Percentiles rank a stretch among this genome's conserved stretches.
Evolutionary conservation across 2,329 filamentous ascomycete genomes (phyloP).

Genomic region (Arthrinium phaeospermum): DNA sequence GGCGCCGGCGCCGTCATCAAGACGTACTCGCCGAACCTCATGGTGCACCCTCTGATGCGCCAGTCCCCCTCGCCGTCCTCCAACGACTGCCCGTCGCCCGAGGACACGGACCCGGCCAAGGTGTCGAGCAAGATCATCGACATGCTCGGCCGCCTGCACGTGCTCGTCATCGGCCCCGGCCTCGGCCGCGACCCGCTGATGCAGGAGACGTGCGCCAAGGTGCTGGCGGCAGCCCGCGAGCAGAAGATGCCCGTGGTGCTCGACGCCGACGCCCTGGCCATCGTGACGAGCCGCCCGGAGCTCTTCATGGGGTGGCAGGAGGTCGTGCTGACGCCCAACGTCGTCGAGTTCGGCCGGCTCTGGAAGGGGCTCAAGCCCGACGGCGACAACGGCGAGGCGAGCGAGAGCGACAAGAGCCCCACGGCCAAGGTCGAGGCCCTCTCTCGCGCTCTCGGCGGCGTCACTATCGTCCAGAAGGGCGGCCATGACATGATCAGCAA

Average conservation of each 20-base stretch:
- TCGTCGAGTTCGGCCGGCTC: conserved; percentile 87
- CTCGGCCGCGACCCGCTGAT: conserved; percentile 89
- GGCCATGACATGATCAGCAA: conserved; percentile 82
- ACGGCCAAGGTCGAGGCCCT: conserved; percentile 65
- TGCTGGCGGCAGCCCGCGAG: conserved; percentile 79
- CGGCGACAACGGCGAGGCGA: conserved; percentile 40
- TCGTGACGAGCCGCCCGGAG: conserved; percentile 77
- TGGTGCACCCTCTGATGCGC: conserved; percentile 97
- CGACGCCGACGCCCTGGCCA: conserved; percentile 85
- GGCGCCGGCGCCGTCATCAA: conserved; percentile 90
- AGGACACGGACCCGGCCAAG: conserved; percentile 61
- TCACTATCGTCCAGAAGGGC: conserved; percentile 93
- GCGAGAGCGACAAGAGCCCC: conserved; percentile 44
- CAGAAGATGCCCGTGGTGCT: conserved; percentile 80
- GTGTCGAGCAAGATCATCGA: conserved; percentile 74
- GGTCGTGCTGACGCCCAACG: conserved; percentile 92
- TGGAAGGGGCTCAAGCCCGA: conserved; percentile 73
- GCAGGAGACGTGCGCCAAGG: conserved; percentile 80
- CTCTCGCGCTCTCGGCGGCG: conserved; percentile 78
- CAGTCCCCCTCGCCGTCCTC: conserved; percentile 59
- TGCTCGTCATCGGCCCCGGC: conserved; percentile 90
- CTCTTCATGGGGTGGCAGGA: conserved; percentile 81
- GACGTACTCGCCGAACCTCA: conserved; percentile 95
- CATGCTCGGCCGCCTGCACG: conserved; percentile 87
- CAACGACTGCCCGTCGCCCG: conserved; percentile 50